Conservation (phyloP, 2,329 filamentous ascomycete genomes). For the Elsinoe australis region DNA sequence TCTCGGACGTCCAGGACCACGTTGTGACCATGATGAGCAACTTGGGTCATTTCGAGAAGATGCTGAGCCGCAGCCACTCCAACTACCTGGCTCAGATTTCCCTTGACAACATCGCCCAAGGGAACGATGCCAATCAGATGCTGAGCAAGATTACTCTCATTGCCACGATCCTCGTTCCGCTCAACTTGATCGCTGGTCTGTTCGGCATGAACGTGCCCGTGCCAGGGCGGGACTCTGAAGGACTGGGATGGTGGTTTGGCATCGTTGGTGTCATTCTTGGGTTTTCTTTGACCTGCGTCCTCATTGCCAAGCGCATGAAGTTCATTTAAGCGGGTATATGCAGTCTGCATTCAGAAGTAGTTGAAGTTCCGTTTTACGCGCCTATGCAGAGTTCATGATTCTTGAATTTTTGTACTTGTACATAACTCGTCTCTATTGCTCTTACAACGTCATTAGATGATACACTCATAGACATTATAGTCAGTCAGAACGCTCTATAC, state of each 20-base stretch:
- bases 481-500: neutral
- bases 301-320: constrained; percentile 37
- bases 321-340: constrained; percentile 20
- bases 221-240: constrained; percentile 48
- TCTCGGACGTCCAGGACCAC: constrained; percentile 97
- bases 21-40: constrained; percentile 99
- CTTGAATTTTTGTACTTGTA: constrained; percentile 7
- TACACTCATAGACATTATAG: neutral
- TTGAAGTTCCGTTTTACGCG: neutral
- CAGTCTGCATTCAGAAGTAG: too few relatives aligned
- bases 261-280: constrained; percentile 50
- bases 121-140: constrained; percentile 78
- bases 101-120: constrained; percentile 82
- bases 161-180: constrained; percentile 88
- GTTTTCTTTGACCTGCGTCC: constrained; percentile 36
- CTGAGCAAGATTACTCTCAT: constrained; percentile 93
- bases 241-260: constrained; percentile 52
- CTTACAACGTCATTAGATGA: constrained; percentile 1
- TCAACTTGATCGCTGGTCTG: constrained; percentile 82
- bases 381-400: too few relatives aligned
- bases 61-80: constrained; percentile 85
- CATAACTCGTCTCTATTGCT: neutral
- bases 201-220: constrained; percentile 84
- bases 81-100: constrained; percentile 94
- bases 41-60: constrained; percentile 92